These are phyloP conservation scores for Domatiomyces globalis DNA, from an alignment of 2,329 filamentous ascomycete species.

Conservation along the genomic window DNA sequence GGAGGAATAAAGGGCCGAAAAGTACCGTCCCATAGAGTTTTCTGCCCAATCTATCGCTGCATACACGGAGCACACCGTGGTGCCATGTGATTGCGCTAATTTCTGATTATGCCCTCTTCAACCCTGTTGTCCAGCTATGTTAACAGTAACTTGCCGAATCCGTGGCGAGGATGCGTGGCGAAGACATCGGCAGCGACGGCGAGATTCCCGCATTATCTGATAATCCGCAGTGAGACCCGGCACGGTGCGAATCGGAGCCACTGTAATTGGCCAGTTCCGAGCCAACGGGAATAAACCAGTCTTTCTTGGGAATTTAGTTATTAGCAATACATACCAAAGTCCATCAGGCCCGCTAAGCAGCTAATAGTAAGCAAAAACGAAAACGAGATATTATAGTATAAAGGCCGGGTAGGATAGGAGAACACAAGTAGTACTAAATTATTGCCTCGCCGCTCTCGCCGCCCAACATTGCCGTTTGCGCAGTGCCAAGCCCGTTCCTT, in stretches of 20 bases:
- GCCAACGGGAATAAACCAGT: neutral
- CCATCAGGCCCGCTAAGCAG: neutral
- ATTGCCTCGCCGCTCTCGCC: neutral
- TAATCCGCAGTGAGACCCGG: conserved; percentile 9
- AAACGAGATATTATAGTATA: neutral
- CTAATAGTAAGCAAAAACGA: neutral
- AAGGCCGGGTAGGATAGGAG: neutral
- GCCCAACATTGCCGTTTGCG: neutral
- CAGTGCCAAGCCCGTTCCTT: neutral
- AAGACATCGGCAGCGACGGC: conserved; percentile 4
- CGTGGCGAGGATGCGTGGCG: too few relatives aligned
- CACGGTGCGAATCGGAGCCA: neutral
- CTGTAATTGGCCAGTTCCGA: neutral
- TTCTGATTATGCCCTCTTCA: neutral
- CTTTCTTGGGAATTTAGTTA: neutral
- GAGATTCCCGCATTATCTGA: conserved; percentile 6
- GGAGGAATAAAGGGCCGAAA: conserved; percentile 30
- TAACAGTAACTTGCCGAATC: too few relatives aligned
- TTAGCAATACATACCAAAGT: neutral
- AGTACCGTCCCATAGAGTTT: neutral
- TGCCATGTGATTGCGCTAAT: neutral
- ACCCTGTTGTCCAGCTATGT: too few relatives aligned
- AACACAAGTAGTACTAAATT: neutral
- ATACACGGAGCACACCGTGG: neutral
- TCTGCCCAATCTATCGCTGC: neutral